A percentile compares a stretch with the other conserved stretches of the same genome.
phyloP scores from a whole-genome alignment of 257 asterid species.

The Solanum virginianum region DNA sequence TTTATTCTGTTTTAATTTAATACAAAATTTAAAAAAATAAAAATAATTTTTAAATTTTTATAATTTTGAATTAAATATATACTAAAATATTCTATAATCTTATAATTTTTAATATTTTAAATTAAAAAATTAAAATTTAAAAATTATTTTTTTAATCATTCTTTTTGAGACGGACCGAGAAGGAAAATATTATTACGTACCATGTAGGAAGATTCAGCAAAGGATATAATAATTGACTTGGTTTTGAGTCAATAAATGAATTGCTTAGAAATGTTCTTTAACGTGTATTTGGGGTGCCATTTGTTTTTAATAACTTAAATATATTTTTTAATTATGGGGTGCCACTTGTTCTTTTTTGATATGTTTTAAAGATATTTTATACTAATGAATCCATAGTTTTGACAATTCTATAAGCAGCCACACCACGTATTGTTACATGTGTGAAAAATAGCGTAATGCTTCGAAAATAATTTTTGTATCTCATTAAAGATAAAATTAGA shows the following conservation, averaged over 20 bases:
- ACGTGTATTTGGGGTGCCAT: not conserved
- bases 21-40: rapidly evolving
- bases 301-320: no score
- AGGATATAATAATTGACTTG: not conserved
- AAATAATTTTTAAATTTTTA: not conserved
- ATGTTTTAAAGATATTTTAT: not conserved
- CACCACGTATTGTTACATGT: not conserved
- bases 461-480: no score
- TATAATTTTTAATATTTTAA: not conserved
- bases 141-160: not conserved
- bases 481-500: no score
- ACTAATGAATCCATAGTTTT: not conserved
- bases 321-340: no score
- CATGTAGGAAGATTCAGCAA: not conserved
- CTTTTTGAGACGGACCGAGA: rapidly evolving
- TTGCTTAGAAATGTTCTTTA: not conserved
- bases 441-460: not conserved
- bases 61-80: not conserved
- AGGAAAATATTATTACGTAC: rapidly evolving
- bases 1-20: not conserved
- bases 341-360: not conserved
- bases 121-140: not conserved
- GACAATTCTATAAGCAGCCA: not conserved
- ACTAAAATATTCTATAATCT: not conserved
- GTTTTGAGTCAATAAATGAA: not conserved